Evolutionary conservation across 2,329 filamentous ascomycete species (phyloP), one percentile per base, ranked within the genome.

Genomic region (Lojkania enalia): DNA sequence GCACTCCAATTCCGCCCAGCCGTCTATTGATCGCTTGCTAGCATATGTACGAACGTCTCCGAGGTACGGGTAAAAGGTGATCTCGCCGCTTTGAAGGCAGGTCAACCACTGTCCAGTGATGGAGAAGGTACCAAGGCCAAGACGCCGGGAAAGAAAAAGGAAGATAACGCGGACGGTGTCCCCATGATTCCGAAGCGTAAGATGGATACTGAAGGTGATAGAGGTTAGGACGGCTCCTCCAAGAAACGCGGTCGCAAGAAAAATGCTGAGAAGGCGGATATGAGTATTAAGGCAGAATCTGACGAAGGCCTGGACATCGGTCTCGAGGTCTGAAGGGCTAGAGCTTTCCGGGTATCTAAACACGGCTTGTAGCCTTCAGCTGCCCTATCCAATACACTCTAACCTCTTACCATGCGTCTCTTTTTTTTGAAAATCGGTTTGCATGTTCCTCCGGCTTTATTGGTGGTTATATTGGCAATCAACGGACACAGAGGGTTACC

Each of bases 61-160:
- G 12, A 62, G 60, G 46, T 50, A 48, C n/a, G 56, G 55, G 21
- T 37, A 56, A 44, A 60, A 59, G 25, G 46, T 20, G 58, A 60
- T 9, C 23, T 64, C 1, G 47, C 33, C 1, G 44, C 39, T 2
- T 44, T 63, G 3, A 55, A 52, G 42, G 46, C 7, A 33, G 49
- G 30, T 46, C 36, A 19, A 51, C 53, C 47, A 38, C 44, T 30
- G 13, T 42, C 31, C 14, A 39, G 14, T 12, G 20, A 38, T 15
- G 33, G 12, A 7, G 35, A 35, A 9, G 25, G 30, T 5, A 25
- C 19, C 11, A 18, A 33, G 16, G 35, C 18, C 19, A 32, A 38
- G n/a, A 39, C 46, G 21, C 54, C 54, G 30, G 23, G 23, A 7
- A n/a, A 27, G 23, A n/a, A n/a, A 7, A n/a, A 27, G 23, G 23